Base-by-base conservation (phyloP, 179 eudicot species). In the Actinidia arguta region DNA sequence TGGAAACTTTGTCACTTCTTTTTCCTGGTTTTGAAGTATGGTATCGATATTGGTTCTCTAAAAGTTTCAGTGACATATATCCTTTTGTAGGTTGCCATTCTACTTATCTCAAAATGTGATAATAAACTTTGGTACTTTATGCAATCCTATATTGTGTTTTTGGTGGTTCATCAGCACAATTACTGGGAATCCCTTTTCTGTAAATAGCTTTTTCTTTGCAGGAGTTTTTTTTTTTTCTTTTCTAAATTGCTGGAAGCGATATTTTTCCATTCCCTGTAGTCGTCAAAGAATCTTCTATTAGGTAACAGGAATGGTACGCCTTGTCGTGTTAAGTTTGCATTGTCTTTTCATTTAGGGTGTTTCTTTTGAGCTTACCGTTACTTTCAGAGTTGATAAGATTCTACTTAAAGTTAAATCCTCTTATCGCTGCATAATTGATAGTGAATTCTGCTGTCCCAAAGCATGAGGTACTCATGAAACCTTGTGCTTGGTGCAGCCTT, bases 161-260 rank as follows among this genome's bases (percentile, higher is more conserved):
- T 94, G 96, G 98, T 94, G 95, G 98, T 87, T 95, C 66, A 36
- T 88, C 24, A 91, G 86, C n/a, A 85, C 83, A 91, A 52, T 76
- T 91, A 24, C 62, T 89, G 36, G 83, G 82, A 71, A 78, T 93
- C 25, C 98, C 96, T 81, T 87, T 83, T 78, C 82, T 94, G 82
- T 93, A 82, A 89, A 68, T 75, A 80, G 80, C 84, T 73, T 81
- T 90, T 77, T 86, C 91, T 81, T 89, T 92, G 16, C 82, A 80
- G 3, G 83, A 88, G 97, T 75, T 77, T 72, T 52, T 11, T n/a
- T 9, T 2, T 79, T 31, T 44, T n/a, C n/a, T 76, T n/a, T 56
- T 51, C 20, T 56, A 18, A 56, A 56, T 75, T 31, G 50, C 68
- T 48, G 8, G 50, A 79, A 66, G 73, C 63, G 5, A 50, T 16